Base-by-base conservation (phyloP, 1,284 basidiomycete genomes). In the Cryptococcus sp. region DNA sequence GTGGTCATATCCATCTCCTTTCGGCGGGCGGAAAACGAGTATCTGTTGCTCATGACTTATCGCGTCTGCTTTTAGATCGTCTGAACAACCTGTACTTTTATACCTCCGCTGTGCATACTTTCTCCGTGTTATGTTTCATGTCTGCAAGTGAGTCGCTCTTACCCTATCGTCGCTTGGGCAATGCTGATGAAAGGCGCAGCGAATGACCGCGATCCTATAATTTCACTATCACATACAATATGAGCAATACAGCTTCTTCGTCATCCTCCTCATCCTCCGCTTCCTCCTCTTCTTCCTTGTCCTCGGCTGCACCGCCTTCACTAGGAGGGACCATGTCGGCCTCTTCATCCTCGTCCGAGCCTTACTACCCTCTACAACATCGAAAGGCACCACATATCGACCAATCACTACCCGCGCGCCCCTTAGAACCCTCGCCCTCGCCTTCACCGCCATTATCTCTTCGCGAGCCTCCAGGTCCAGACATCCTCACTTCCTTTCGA, bases 391-490 rank as follows among this genome's bases (percentile, higher is more conserved):
- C 55, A n/a, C 55, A 54, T 40, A 16, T 48, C 4, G 61, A 61
- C 46, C 52, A 48, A 13, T 40, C 56, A 25, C 6, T 50, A 23
- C 38, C 50, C 17, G 19, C 29, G 3, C 45, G 44, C 23, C 57
- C 59, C 15, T 29, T 58, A 38, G 55, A 62, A 44, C 63, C 67
- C 22, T 23, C 51, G 17, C 22, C 52, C 34, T 22, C 51, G 41
- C 46, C 51, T 22, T 10, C 45, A 52, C 44, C 52, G 20, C 61
- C 50, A 2, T 49, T 65, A 40, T 66, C 65, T 2, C 55, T 73
- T 2, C 68, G 71, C 40, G 69, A 73, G 57, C 65, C 68, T 6
- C 68, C 69, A 7, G 58, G 59, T 20, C 58, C 69, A n/a, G 69
- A 71, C 51, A 59, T 71, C 19, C 62, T 68, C 34, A 61, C 68